Evolutionary conservation across 768 basidiomycete species (phyloP).

Genomic region (Lactarius hatsudake): DNA sequence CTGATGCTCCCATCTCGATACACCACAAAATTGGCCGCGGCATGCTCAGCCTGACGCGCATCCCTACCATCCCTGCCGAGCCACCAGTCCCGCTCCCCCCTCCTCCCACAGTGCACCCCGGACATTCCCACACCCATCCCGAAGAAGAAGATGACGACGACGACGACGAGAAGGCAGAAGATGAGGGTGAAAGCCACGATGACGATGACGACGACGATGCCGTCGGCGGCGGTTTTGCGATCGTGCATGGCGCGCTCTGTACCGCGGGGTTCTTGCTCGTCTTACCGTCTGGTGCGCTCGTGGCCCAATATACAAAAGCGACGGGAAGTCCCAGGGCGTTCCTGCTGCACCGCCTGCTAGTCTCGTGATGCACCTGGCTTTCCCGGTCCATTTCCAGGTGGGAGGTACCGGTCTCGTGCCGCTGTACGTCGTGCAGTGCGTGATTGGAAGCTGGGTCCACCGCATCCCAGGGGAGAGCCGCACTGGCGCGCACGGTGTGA

Average conservation of each 20-base stretch:
- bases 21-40: constrained; percentile 47
- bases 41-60: constrained; percentile 45
- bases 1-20: constrained; percentile 44
- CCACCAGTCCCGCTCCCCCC: not conserved
- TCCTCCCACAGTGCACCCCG: no score
- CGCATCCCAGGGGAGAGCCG: constrained; percentile 1
- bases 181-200: not conserved
- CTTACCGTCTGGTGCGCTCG: constrained; percentile 55
- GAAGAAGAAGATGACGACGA: no score
- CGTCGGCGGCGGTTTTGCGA: constrained; percentile 28
- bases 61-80: constrained; percentile 32
- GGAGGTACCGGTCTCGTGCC: constrained; percentile 3
- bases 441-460: constrained; percentile 3
- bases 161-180: not conserved
- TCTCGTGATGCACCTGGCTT: not conserved
- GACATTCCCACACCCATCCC: not conserved
- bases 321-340: constrained; percentile 45
- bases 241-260: constrained; percentile 53
- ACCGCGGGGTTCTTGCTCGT: constrained; percentile 53
- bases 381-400: not conserved
- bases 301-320: constrained; percentile 50
- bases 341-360: constrained; percentile 41
- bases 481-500: not conserved
- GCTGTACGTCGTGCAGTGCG: constrained; percentile 14
- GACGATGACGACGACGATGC: not conserved